phyloP scores from a whole-genome alignment of 768 basidiomycete species.

The Tephrocybe rancida region DNA sequence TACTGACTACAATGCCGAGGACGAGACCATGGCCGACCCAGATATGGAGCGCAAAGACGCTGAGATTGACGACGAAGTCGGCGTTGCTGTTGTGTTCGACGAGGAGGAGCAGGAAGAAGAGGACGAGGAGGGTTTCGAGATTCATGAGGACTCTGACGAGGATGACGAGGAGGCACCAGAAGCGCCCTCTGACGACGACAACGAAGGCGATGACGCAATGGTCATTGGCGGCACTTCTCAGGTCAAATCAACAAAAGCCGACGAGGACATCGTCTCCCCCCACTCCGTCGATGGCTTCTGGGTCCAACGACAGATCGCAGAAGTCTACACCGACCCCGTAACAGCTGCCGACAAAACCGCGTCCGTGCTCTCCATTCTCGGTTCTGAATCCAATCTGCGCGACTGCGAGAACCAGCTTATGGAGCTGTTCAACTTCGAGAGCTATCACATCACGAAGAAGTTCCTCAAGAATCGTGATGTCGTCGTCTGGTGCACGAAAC shows the following conservation, averaged over 20 bases:
- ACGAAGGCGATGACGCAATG: conserved; percentile 63
- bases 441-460: conserved; percentile 86
- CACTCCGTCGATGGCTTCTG: conserved; percentile 97
- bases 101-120: conserved; percentile 97
- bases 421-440: conserved; percentile 94
- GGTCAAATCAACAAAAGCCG: conserved; percentile 54
- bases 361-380: conserved; percentile 80
- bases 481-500: conserved; percentile 97
- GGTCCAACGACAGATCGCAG: conserved; percentile 93
- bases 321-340: conserved; percentile 91
- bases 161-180: conserved; percentile 59
- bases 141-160: conserved; percentile 79
- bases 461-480: conserved; percentile 96
- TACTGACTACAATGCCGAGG: conserved; percentile 92
- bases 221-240: conserved; percentile 75
- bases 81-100: conserved; percentile 98
- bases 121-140: conserved; percentile 87
- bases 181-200: conserved; percentile 44
- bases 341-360: conserved; percentile 92
- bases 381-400: conserved; percentile 83
- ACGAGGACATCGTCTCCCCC: conserved; percentile 83
- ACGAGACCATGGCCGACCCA: conserved; percentile 76
- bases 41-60: conserved; percentile 82
- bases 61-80: conserved; percentile 93
- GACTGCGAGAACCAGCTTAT: conserved; percentile 96